Conservation (phyloP, 805 yeast genomes). For the Teunomyces panamensis region DNA sequence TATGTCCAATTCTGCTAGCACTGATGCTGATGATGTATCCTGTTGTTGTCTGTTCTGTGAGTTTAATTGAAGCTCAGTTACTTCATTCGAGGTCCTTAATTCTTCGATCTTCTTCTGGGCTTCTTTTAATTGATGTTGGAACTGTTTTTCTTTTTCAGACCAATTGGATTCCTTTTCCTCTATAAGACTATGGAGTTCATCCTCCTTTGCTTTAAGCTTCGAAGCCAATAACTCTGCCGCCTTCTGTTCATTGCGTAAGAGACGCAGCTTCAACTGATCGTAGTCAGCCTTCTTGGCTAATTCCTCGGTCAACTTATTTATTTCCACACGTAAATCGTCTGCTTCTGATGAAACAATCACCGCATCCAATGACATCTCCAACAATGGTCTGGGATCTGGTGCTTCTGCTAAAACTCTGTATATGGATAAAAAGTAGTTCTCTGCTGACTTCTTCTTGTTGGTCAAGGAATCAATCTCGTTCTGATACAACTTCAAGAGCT, state of each 20-base stretch:
- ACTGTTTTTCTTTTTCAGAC: constrained; percentile 54
- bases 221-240: constrained; percentile 53
- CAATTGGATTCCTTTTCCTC: constrained; percentile 76
- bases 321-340: constrained; percentile 49
- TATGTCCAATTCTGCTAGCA: constrained; percentile 56
- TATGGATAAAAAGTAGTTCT: constrained; percentile 66
- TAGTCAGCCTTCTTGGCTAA: constrained; percentile 71
- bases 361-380: constrained; percentile 68
- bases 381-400: constrained; percentile 85
- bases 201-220: constrained; percentile 66
- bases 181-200: constrained; percentile 62
- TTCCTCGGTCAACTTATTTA: constrained; percentile 51
- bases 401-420: constrained; percentile 82
- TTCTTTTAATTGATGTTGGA: constrained; percentile 48
- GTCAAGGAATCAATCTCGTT: constrained; percentile 83
- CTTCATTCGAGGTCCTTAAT: constrained; percentile 60
- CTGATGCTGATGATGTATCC: constrained; percentile 26
- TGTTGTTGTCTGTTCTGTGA: constrained; percentile 42
- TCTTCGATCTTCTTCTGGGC: constrained; percentile 60
- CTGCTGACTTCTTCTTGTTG: constrained; percentile 70
- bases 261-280: constrained; percentile 64
- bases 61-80: constrained; percentile 56
- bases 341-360: constrained; percentile 54
- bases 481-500: constrained; percentile 76
- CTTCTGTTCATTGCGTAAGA: constrained; percentile 59